A percentile compares a stretch with the other conserved stretches of the same genome.
These are phyloP conservation scores for Salmacisia buchloeana DNA, from an alignment of 1,284 basidiomycete species.

Conservation along the genomic window DNA sequence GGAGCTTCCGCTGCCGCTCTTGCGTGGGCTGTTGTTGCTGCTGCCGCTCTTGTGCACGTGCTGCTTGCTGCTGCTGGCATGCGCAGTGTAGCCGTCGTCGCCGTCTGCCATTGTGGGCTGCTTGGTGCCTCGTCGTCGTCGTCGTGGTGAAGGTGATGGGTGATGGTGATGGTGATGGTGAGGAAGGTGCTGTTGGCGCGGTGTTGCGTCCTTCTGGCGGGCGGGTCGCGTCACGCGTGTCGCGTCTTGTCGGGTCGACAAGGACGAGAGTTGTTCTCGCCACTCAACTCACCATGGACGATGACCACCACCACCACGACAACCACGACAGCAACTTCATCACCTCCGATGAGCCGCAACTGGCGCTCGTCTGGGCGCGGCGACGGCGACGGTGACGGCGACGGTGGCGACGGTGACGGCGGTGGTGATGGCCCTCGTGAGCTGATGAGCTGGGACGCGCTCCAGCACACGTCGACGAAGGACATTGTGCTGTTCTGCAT, in stretches of 20 bases:
- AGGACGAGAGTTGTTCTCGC: too few species aligned
- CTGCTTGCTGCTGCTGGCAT: background rate
- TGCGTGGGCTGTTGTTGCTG: background rate
- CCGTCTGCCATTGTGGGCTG: background rate
- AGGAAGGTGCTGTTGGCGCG: background rate
- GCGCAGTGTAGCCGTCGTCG: background rate
- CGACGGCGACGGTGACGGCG: background rate
- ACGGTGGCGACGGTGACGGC: background rate
- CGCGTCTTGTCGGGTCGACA: too few species aligned
- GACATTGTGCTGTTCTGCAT: slow-evolving; percentile 69
- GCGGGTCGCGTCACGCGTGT: too few species aligned
- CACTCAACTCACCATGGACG: too few species aligned
- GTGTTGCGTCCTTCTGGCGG: background rate
- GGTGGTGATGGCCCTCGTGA: background rate
- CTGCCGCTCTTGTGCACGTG: background rate
- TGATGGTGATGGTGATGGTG: background rate
- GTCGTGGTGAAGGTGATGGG: background rate
- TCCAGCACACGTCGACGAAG: slow-evolving; percentile 13
- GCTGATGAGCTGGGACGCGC: background rate
- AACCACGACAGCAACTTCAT: too few species aligned
- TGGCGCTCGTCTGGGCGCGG: background rate
- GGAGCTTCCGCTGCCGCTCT: too few species aligned
- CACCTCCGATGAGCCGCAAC: background rate
- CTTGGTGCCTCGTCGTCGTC: background rate
- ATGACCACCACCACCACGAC: too few species aligned